These are phyloP conservation scores for Apiospora rasikravindrae DNA, from an alignment of 2,329 filamentous ascomycete species.

Conservation along the genomic window DNA sequence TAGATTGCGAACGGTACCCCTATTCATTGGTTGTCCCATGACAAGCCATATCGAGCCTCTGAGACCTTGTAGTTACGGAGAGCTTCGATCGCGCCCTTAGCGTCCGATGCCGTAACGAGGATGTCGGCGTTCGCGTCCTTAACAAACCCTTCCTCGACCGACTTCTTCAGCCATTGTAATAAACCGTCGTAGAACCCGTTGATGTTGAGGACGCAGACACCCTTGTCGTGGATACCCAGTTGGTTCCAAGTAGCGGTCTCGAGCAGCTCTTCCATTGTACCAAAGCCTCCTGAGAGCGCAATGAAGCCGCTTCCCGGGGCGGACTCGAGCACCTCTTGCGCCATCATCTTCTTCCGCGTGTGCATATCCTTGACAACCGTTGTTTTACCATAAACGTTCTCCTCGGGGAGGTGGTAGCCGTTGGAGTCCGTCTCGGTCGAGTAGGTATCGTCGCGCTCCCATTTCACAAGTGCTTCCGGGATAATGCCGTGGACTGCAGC, in stretches of 20 bases:
- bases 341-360: constrained; percentile 93
- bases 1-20: background rate
- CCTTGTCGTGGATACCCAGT: constrained; percentile 83
- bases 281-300: constrained; percentile 83
- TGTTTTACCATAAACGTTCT: constrained; percentile 75
- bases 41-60: constrained; percentile 76
- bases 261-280: constrained; percentile 95
- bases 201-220: constrained; percentile 84
- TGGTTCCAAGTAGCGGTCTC: constrained; percentile 95
- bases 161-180: constrained; percentile 78
- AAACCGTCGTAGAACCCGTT: constrained; percentile 93
- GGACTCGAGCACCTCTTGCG: constrained; percentile 79
- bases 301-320: constrained; percentile 88
- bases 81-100: constrained; percentile 73
- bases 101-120: constrained; percentile 74
- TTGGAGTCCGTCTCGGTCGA: constrained; percentile 47
- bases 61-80: constrained; percentile 79
- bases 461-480: constrained; percentile 79
- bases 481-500: constrained; percentile 91
- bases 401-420: constrained; percentile 66
- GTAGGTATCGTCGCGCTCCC: constrained; percentile 71
- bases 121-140: constrained; percentile 73
- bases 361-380: constrained; percentile 97
- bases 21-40: constrained; percentile 66
- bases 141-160: constrained; percentile 80